Percentiles rank a stretch among this genome's conserved stretches.
Evolutionary conservation across 2,329 filamentous ascomycete genomes (phyloP).

Genomic region (Diaporthe citriasiana): DNA sequence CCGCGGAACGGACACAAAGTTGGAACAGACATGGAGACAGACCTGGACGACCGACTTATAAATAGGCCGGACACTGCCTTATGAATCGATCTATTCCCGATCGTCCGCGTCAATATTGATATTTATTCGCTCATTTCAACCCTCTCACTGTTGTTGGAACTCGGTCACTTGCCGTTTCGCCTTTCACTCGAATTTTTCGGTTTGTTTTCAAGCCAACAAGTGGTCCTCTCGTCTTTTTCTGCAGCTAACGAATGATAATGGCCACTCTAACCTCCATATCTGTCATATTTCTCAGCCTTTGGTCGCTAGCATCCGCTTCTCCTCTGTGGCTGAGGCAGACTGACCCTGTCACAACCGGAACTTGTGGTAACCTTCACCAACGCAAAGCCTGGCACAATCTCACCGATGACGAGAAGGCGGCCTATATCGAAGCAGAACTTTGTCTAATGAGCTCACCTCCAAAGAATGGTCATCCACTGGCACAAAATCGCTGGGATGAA

Average conservation of each 20-base stretch:
- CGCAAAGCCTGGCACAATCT: constrained; percentile 27
- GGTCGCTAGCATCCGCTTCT: not conserved
- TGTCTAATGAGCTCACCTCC: constrained; percentile 50
- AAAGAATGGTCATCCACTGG: constrained; percentile 46
- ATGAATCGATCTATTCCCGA: not conserved
- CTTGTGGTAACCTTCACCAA: not conserved
- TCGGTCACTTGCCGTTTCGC: too few species aligned
- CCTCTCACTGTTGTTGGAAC: not conserved
- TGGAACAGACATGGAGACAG: not conserved
- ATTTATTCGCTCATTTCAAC: not conserved
- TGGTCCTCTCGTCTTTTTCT: not conserved
- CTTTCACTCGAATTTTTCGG: too few species aligned
- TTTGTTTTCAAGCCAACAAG: not conserved
- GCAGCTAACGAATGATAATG: not conserved
- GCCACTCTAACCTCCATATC: not conserved
- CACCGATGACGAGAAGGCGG: constrained; percentile 45
- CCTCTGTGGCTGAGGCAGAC: not conserved
- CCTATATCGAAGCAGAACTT: constrained; percentile 51
- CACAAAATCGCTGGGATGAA: constrained; percentile 51
- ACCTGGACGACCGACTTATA: not conserved
- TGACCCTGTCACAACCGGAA: not conserved
- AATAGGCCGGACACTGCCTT: not conserved
- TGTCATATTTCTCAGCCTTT: not conserved
- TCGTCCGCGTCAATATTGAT: too few species aligned
- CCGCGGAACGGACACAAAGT: not conserved